Evolutionary conservation across 495 filamentous ascomycete species (phyloP).

Genomic region (Lasiosphaeriaceae sp.): DNA sequence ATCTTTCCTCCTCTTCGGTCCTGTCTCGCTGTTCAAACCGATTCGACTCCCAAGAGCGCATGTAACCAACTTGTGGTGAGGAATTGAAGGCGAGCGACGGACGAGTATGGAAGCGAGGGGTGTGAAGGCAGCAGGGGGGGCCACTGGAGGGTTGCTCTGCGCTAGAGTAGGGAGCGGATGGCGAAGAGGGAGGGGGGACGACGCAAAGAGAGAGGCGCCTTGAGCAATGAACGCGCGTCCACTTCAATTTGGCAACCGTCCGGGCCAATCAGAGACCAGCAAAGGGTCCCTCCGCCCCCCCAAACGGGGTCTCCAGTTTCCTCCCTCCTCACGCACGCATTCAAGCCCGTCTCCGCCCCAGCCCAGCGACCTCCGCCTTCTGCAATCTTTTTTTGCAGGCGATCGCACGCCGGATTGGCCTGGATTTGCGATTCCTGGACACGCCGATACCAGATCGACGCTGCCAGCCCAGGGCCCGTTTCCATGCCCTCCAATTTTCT

Average conservation of each 20-base stretch:
- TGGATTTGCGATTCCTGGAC: background rate
- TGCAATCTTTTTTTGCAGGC: background rate
- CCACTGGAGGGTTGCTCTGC: background rate
- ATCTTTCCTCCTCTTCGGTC: background rate
- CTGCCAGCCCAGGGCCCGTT: no score
- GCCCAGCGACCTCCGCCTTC: slow-evolving; percentile 1
- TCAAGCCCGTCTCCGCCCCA: slow-evolving; percentile 20
- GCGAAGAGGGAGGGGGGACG: slow-evolving; percentile 11
- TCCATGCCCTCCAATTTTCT: no score
- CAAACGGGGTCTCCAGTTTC: slow-evolving; percentile 13
- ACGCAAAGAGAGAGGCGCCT: slow-evolving; percentile 19
- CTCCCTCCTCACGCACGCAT: slow-evolving; percentile 13
- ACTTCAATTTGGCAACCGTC: slow-evolving; percentile 11
- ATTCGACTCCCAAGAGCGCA: background rate
- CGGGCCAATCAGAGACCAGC: slow-evolving; percentile 16
- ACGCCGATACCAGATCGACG: background rate
- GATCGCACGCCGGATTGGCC: background rate
- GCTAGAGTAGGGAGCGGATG: slow-evolving; percentile 8
- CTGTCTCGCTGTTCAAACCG: background rate
- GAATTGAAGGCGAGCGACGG: background rate
- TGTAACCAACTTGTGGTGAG: background rate
- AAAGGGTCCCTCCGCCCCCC: slow-evolving; percentile 24
- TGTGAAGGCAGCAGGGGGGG: slow-evolving; percentile 11
- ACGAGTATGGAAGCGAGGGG: slow-evolving; percentile 4
- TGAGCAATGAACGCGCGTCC: slow-evolving; percentile 28